Base-by-base conservation (phyloP, 768 basidiomycete genomes). In the Leucogyrophana mollusca region DNA sequence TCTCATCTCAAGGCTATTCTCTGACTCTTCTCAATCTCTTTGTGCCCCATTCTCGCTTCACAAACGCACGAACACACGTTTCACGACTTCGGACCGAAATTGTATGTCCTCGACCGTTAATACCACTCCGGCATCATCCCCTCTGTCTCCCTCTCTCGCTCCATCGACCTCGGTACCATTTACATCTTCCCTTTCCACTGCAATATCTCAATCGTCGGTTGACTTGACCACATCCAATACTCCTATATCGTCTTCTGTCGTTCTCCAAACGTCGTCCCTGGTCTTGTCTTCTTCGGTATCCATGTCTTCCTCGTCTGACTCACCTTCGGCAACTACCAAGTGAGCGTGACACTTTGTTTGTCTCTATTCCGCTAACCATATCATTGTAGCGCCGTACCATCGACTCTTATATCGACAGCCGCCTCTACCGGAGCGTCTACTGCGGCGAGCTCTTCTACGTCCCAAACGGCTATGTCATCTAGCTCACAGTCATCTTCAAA, bases 51-150 rank as follows among this genome's bases (percentile, higher is more conserved):
- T 40, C 54, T 35, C 57, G 21, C 34, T 27, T 27, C 34, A 46
- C 24, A 16, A 13, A 34, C 36, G 10, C 38, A 25, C 25, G 35
- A 23, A 20, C 34, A 25, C 51, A 35, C 52, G 43, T 46, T 21
- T 45, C 41, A 40, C 34, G 27, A 24, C 43, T 36, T 33, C 41
- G 17, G 43, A 35, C 45, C n/a, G 38, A 45, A 41, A 50, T 40
- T 34, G 23, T 40, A 64, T 62, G 62, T 52, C 60, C 49, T 54
- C 55, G 30, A 40, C 57, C 42, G 42, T 34, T 17, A 47, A 36
- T 51, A 36, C 48, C 32, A 21, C 49, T 39, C 53, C 47, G 23
- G 46, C 57, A 43, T 44, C 42, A 20, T 25, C 37, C 43, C 35
- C 51, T 45, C 34, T 50, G 16, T 14, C 33, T 22, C 25, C 40